These are phyloP conservation scores for Begonia masoniana DNA, from an alignment of 306 rosid species.

Conservation along the genomic window DNA sequence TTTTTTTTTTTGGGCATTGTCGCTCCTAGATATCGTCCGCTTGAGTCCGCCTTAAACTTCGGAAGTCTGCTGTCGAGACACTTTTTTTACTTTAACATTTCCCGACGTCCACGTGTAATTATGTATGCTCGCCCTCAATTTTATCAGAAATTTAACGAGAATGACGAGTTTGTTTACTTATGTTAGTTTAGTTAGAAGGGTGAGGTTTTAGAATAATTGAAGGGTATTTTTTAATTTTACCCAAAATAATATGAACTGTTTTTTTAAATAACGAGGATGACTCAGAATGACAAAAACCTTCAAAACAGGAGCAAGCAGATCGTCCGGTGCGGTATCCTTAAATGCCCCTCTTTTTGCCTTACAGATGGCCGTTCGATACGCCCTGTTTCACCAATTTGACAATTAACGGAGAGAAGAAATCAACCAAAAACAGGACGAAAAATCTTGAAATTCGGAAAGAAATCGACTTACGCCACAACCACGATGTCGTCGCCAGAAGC, in stretches of 20 bases:
- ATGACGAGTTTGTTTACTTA: too few relatives aligned
- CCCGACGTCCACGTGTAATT: neutral
- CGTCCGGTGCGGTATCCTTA: conserved; percentile 87
- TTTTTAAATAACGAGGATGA: neutral
- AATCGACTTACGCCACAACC: conserved; percentile 54
- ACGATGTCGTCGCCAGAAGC: conserved; percentile 71
- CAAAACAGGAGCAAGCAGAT: conserved; percentile 70
- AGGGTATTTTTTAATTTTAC: too few relatives aligned
- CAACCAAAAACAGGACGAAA: neutral
- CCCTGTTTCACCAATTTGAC: conserved; percentile 26
- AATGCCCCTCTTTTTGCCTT: conserved; percentile 77
- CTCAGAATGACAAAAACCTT: conserved; percentile 28
- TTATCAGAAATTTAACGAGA: neutral
- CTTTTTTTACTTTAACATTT: neutral
- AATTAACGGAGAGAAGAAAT: neutral
- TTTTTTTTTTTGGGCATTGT: too few relatives aligned
- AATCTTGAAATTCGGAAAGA: neutral
- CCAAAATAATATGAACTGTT: too few relatives aligned
- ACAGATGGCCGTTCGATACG: conserved; percentile 79
- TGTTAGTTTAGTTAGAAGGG: too few relatives aligned
- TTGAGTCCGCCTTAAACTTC: too few relatives aligned
- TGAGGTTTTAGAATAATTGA: too few relatives aligned
- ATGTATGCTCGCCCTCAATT: neutral
- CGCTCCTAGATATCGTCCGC: too few relatives aligned
- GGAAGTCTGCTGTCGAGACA: neutral